Percentiles rank a stretch among this genome's conserved stretches.
These are phyloP conservation scores for Nannochloris sp. DNA, from an alignment of 139 green algal species.

Conservation along the genomic window DNA sequence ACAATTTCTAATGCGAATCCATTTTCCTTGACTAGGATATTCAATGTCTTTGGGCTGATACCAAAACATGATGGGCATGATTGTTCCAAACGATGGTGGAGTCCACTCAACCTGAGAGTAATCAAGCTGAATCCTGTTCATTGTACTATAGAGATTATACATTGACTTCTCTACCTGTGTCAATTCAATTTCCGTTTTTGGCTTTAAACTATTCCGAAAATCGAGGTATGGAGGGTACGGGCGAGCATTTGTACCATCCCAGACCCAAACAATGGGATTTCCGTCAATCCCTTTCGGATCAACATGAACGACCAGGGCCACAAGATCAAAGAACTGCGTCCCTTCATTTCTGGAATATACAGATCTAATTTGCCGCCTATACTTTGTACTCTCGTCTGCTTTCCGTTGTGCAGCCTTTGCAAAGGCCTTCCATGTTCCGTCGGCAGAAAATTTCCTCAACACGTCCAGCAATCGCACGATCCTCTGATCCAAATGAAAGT, in stretches of 20 bases:
- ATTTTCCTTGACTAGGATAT: conserved; percentile 10
- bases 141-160: not conserved
- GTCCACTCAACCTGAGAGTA: not conserved
- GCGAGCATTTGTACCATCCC: conserved; percentile 34
- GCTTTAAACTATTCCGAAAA: not conserved
- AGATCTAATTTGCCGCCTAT: conserved; percentile 23
- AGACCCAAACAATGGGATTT: conserved; percentile 22
- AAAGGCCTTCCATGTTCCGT: not conserved
- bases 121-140: not conserved
- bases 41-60: not conserved
- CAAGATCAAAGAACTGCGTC: conserved; percentile 22
- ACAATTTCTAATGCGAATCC: conserved; percentile 40
- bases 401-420: not conserved
- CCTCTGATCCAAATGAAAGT: conserved; percentile 13
- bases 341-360: conserved; percentile 10
- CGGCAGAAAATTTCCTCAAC: conserved; percentile 14
- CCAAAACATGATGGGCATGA: conserved; percentile 26
- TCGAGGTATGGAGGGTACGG: conserved; percentile 13
- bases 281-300: not conserved
- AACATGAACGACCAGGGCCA: conserved; percentile 10
- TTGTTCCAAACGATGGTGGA: conserved; percentile 26
- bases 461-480: conserved; percentile 11
- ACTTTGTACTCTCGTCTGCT: conserved; percentile 6
- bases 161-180: not conserved
- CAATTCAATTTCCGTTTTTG: not conserved